These are phyloP conservation scores for Ophiostoma sp. DNA, from an alignment of 2,329 filamentous ascomycete genomes.

Conservation along the genomic window DNA sequence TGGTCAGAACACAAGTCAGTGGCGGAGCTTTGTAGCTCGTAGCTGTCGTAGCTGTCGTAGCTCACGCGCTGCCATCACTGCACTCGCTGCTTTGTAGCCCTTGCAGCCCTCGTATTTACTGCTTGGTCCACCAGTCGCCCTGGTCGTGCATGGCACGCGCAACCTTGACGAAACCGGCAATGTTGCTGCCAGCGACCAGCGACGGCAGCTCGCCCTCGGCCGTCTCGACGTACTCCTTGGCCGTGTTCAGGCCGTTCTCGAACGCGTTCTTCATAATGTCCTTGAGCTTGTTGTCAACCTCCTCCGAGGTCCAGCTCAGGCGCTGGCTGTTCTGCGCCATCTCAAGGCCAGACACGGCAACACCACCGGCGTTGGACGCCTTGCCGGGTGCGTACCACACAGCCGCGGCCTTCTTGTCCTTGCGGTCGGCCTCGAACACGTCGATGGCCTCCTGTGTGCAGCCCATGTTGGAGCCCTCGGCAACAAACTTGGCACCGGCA, in stretches of 20 bases:
- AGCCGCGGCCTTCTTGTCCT: conserved; percentile 58
- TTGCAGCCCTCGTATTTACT: conserved; percentile 17
- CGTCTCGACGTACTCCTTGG: conserved; percentile 77
- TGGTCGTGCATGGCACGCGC: conserved; percentile 91
- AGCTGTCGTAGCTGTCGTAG: too few relatives aligned
- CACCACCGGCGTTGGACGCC: conserved; percentile 95
- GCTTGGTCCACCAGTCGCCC: conserved; percentile 75
- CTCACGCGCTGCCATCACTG: not conserved
- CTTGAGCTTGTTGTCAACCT: conserved; percentile 88
- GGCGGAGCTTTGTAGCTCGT: too few relatives aligned
- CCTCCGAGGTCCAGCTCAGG: conserved; percentile 77
- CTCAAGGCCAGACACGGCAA: conserved; percentile 93
- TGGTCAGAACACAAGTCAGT: too few relatives aligned
- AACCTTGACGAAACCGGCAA: conserved; percentile 97
- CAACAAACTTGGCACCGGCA: conserved; percentile 75
- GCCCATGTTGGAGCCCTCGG: conserved; percentile 98
- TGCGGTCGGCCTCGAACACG: conserved; percentile 75
- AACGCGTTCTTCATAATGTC: conserved; percentile 93
- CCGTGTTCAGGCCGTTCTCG: conserved; percentile 79
- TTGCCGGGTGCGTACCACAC: conserved; percentile 98
- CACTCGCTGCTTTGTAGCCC: not conserved
- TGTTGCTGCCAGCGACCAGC: conserved; percentile 90
- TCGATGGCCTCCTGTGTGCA: conserved; percentile 95
- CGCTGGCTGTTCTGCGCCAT: conserved; percentile 96
- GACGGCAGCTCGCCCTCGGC: conserved; percentile 80